phyloP scores from a whole-genome alignment of 208 protist species.

The Naegleria lovaniensis region DNA sequence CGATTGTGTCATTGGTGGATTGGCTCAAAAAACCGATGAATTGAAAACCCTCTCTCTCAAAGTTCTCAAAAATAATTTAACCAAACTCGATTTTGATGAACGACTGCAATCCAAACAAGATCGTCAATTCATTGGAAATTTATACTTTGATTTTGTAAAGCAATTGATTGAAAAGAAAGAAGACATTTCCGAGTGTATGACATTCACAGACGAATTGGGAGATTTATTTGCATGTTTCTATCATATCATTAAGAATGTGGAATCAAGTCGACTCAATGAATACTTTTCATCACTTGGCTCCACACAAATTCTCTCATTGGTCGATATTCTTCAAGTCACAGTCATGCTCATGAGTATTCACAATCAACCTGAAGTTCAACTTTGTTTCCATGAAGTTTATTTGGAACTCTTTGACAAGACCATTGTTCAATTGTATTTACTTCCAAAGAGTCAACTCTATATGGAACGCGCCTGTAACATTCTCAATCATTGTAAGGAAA shows the following conservation, averaged over 20 bases:
- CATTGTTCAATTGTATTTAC: background rate
- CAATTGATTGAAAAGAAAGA: background rate
- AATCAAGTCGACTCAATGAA: background rate
- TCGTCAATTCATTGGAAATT: background rate
- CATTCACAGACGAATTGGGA: background rate
- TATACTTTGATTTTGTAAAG: background rate
- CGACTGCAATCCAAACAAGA: background rate
- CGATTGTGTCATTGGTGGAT: background rate
- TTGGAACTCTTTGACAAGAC: background rate
- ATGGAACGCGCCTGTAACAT: background rate
- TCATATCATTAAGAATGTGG: background rate
- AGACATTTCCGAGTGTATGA: background rate
- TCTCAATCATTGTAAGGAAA: background rate
- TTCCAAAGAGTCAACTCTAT: background rate
- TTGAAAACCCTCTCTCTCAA: background rate
- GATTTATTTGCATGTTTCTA: background rate
- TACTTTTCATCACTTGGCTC: background rate
- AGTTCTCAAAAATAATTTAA: background rate
- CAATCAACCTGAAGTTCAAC: background rate
- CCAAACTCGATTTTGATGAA: slow-evolving; percentile 15
- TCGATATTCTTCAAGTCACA: background rate
- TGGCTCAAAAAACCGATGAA: background rate
- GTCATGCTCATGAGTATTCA: background rate
- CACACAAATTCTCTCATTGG: background rate
- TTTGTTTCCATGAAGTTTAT: background rate